Evolutionary conservation across 768 basidiomycete species (phyloP), one percentile per base, ranked within the genome.

Genomic region (Suillus paluster): DNA sequence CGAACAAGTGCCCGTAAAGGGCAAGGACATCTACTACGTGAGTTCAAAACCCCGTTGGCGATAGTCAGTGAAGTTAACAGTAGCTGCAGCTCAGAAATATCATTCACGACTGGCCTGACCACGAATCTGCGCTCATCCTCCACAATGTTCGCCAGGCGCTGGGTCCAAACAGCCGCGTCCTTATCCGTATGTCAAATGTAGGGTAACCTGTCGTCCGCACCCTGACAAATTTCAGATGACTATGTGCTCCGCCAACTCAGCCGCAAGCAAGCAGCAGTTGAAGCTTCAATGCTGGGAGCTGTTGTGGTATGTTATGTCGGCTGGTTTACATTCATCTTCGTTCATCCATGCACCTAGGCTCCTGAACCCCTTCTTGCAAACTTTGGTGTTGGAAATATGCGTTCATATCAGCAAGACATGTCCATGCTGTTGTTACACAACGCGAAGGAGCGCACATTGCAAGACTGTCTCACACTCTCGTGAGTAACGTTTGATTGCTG

Each of bases 81-180:
- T 36, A 30, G 23, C 36, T 17, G 4, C 48, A 73, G 68, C 50
- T 69, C 14, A 59, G 67, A 21, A 67, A 67, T 34, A 68, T 73
- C 44, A 67, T 71, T 30, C 76, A 76, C 46, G 67, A 77, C 59
- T 78, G 75, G 76, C 66, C 73, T 10, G 77, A 78, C 59, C 59
- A 66, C 2, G 65, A 70, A n/a, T 63, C 70, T 14, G 41, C 59
- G 1, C 58, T 66, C 5, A 75, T 77, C 42, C 64, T 77, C 21
- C 59, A 57, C 23, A 75, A 76, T 59, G 41, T 78, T 53, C 67
- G 73, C 27, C 57, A 67, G 61, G 75, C 71, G 9, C 64, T 78
- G 63, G 68, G 64, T 30, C 70, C 73, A 6, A 55, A 70, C 38
- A 72, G 71, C 30, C 74, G 72, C 2, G 44, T 78, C 19, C 70